Conservation (phyloP, 768 basidiomycete species). For the Mycena galericulata region DNA sequence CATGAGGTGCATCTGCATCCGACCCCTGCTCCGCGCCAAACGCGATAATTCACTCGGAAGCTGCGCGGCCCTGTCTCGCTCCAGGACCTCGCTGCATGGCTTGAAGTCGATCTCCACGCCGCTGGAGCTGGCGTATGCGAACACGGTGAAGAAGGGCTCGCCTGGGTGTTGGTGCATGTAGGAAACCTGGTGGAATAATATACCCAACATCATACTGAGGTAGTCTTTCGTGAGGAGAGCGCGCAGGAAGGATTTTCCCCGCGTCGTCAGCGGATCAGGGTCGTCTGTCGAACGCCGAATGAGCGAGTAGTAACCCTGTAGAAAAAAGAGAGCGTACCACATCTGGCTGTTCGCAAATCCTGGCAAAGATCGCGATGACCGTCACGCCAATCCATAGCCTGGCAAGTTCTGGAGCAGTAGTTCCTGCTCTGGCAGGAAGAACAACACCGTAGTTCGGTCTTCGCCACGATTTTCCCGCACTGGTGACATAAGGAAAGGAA, state of each 20-base stretch:
- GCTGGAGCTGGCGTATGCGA: neutral
- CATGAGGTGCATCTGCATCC: conserved; percentile 7
- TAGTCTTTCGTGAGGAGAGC: neutral
- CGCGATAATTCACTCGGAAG: conserved; percentile 4
- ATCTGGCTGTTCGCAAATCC: neutral
- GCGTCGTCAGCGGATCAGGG: neutral
- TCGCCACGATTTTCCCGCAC: neutral
- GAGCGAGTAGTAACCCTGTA: no score
- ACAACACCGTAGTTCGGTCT: neutral
- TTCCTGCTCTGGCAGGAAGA: neutral
- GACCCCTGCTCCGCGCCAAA: neutral
- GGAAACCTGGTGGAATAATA: conserved; percentile 1
- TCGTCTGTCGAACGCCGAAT: no score
- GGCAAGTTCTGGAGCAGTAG: neutral
- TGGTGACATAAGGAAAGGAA: neutral
- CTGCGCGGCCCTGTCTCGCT: no score
- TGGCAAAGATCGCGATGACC: neutral
- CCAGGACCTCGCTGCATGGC: no score
- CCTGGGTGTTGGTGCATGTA: conserved; percentile 6
- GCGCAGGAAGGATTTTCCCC: neutral
- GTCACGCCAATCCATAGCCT: neutral
- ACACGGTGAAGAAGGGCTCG: neutral
- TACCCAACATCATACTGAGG: neutral
- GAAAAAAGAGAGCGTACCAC: no score
- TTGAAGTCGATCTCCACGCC: neutral